A percentile compares a stretch with the other conserved stretches of the same genome.
Conservation (phyloP, 805 yeast genomes). For the Saccharomycopsis fibuligera region DNA sequence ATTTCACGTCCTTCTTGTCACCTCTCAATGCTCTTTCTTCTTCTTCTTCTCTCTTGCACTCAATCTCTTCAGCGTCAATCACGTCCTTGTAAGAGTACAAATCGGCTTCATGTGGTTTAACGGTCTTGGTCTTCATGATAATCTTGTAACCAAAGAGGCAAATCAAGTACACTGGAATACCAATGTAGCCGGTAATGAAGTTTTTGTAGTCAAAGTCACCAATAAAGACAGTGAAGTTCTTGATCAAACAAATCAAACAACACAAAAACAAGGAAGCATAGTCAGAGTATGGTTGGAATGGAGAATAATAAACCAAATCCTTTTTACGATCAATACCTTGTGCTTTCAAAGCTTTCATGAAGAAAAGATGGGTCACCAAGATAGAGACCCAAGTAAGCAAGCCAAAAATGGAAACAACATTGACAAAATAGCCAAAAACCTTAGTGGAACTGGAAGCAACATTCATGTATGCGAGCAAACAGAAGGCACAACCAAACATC, state of each 20-base stretch:
- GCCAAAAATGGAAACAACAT: slow-evolving; percentile 71
- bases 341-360: slow-evolving; percentile 38
- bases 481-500: slow-evolving; percentile 38
- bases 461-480: slow-evolving; percentile 66
- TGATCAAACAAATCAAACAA: slow-evolving; percentile 34
- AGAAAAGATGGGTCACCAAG: slow-evolving; percentile 37
- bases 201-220: slow-evolving; percentile 32
- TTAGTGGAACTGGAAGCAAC: slow-evolving; percentile 49
- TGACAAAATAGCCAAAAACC: slow-evolving; percentile 64
- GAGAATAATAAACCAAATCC: slow-evolving; percentile 55
- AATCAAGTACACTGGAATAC: slow-evolving; percentile 33
- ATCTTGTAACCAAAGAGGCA: slow-evolving; percentile 33
- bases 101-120: slow-evolving; percentile 33
- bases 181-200: slow-evolving; percentile 34
- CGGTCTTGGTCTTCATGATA: slow-evolving; percentile 30
- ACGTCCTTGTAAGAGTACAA: slow-evolving; percentile 39
- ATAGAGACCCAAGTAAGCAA: slow-evolving; percentile 44
- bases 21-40: slow-evolving; percentile 27
- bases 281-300: slow-evolving; percentile 65
- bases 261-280: slow-evolving; percentile 43
- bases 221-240: slow-evolving; percentile 40
- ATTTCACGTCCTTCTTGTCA: slow-evolving; percentile 32
- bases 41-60: slow-evolving; percentile 28
- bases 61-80: slow-evolving; percentile 36
- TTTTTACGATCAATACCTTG: slow-evolving; percentile 36